Conservation (phyloP, 2,329 filamentous ascomycete genomes). For the Fusarium torreyae region DNA sequence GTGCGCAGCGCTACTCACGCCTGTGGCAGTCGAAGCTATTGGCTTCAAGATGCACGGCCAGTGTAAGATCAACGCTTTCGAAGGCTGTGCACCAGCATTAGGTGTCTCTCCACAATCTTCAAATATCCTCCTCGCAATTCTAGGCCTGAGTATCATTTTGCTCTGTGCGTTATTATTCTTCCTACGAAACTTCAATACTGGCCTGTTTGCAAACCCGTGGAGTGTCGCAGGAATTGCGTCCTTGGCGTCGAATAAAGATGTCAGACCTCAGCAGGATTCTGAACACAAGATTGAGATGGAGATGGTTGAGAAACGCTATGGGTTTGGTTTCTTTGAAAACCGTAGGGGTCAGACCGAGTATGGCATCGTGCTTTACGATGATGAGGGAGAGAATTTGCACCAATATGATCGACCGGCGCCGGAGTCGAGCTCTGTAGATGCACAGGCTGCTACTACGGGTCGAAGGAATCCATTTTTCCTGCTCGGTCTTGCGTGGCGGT, state of each 20-base stretch:
- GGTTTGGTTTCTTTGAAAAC: conserved; percentile 48
- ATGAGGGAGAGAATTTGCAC: conserved; percentile 32
- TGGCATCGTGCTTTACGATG: conserved; percentile 47
- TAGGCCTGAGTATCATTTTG: conserved; percentile 39
- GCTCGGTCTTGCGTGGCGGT: conserved; percentile 55
- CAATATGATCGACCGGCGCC: conserved; percentile 4
- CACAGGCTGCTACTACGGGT: conserved; percentile 1
- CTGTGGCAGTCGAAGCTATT: conserved; percentile 46
- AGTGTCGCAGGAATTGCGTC: conserved; percentile 49
- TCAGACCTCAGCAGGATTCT: conserved; percentile 40
- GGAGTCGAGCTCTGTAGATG: conserved; percentile 44
- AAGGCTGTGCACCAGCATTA: conserved; percentile 45
- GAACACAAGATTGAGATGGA: conserved; percentile 46
- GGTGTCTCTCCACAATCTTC: conserved; percentile 44
- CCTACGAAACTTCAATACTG: conserved; percentile 45
- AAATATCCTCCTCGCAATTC: conserved; percentile 37
- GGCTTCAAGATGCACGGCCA: conserved; percentile 48
- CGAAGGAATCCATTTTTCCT: conserved; percentile 55
- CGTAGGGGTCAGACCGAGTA: conserved; percentile 41
- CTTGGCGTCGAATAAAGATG: conserved; percentile 44
- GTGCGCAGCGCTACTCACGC: conserved; percentile 43
- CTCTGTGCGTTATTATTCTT: conserved; percentile 42
- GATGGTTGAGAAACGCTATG: conserved; percentile 48
- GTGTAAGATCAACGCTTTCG: conserved; percentile 40
- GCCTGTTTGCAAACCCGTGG: conserved; percentile 53